These are phyloP conservation scores for Globisporangium ultimum DNA, from an alignment of 352 stramenopile genomes.

Conservation along the genomic window DNA sequence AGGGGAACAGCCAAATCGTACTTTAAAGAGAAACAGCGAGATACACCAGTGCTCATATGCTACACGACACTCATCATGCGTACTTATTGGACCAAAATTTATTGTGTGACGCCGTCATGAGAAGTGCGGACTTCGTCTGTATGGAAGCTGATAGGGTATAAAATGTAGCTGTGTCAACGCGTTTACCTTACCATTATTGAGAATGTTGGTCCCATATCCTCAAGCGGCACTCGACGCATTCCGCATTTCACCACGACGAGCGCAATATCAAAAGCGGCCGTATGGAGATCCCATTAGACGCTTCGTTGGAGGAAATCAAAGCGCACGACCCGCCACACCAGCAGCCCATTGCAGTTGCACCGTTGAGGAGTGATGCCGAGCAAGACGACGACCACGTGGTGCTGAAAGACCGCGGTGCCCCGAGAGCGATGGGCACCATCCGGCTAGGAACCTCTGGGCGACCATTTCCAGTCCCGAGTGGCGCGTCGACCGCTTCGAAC, in stretches of 20 bases:
- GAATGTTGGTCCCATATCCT: neutral
- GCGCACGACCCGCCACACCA: slow-evolving; percentile 1
- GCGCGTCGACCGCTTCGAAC: neutral
- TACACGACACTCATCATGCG: no score
- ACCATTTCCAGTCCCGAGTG: slow-evolving; percentile 32
- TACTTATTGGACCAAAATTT: no score
- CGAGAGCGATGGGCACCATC: slow-evolving; percentile 43
- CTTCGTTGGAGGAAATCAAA: neutral
- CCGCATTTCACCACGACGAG: neutral
- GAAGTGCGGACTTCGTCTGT: no score
- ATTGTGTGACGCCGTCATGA: no score
- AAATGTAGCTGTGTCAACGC: no score
- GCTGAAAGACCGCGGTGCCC: slow-evolving; percentile 31
- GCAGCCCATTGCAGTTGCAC: slow-evolving; percentile 7
- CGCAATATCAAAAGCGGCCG: neutral
- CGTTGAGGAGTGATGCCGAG: slow-evolving; percentile 15
- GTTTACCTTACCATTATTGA: neutral
- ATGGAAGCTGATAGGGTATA: no score
- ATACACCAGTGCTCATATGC: no score
- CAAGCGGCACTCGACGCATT: neutral
- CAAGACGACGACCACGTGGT: slow-evolving; percentile 5
- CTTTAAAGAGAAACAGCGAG: no score
- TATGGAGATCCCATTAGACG: no score
- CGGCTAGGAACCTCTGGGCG: slow-evolving; percentile 47
- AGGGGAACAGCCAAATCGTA: slow-evolving; percentile 1